Conservation (phyloP, 805 yeast species). For the Cyberlindnera mississippiensis region DNA sequence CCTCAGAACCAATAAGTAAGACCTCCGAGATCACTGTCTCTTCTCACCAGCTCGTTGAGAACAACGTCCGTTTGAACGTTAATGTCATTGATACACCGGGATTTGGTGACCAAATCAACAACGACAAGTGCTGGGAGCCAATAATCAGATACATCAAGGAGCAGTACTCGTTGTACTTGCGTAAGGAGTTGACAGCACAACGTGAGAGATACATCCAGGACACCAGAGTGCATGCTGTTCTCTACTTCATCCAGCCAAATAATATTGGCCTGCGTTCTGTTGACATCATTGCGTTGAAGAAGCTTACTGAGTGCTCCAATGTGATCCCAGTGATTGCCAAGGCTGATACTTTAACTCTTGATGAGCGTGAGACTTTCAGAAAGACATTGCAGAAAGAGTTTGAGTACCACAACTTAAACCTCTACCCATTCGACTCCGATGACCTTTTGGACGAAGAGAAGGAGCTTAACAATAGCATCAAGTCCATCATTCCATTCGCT, state of each 20-base stretch:
- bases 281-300: constrained; percentile 78
- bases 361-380: constrained; percentile 79
- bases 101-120: constrained; percentile 94
- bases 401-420: constrained; percentile 60
- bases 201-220: constrained; percentile 81
- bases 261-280: constrained; percentile 79
- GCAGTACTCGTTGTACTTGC: constrained; percentile 85
- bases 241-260: constrained; percentile 88
- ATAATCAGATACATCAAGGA: constrained; percentile 91
- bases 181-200: constrained; percentile 92
- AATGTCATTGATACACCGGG: constrained; percentile 97
- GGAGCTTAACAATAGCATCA: constrained; percentile 70
- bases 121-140: constrained; percentile 96
- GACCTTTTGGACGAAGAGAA: constrained; percentile 67
- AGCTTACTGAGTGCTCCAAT: constrained; percentile 83
- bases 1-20: constrained; percentile 71
- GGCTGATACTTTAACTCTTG: constrained; percentile 82
- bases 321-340: constrained; percentile 96
- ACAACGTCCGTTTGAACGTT: constrained; percentile 79
- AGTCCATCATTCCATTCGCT: constrained; percentile 86
- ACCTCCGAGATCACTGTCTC: constrained; percentile 81
- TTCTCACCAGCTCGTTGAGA: constrained; percentile 71
- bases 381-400: constrained; percentile 74
- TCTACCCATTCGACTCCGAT: constrained; percentile 79
- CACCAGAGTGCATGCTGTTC: constrained; percentile 88